Conservation (phyloP, 2,329 filamentous ascomycete species). For the Trichoderma sp. region DNA sequence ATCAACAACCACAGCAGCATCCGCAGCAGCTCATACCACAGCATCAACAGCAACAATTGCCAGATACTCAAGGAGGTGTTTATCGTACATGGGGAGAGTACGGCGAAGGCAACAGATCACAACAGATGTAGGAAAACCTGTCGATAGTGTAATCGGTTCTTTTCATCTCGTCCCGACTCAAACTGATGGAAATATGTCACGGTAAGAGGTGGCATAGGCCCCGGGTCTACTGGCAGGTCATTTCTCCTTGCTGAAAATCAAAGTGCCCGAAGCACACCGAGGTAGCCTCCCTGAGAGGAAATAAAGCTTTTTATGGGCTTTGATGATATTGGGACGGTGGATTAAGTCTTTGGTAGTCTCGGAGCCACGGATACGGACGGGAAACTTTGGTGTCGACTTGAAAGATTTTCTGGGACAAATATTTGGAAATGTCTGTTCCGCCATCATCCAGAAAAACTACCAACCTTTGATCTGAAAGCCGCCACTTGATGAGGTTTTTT, state of each 20-base stretch:
- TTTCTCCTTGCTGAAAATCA: not conserved
- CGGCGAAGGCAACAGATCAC: not conserved
- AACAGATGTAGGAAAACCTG: constrained; percentile 1
- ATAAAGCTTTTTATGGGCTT: not conserved
- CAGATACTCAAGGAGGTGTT: constrained; percentile 39
- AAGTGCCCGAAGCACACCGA: not conserved
- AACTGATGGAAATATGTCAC: not conserved
- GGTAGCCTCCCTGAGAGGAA: not conserved
- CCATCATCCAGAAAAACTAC: not conserved
- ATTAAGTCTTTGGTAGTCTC: not conserved
- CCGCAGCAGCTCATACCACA: constrained; percentile 10
- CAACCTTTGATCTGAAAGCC: not conserved
- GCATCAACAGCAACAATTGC: constrained; percentile 23
- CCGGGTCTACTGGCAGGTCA: not conserved
- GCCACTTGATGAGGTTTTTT: not conserved
- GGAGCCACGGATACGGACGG: not conserved
- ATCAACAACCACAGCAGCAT: constrained; percentile 21
- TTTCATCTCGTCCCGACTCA: not conserved
- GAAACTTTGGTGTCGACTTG: not conserved
- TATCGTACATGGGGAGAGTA: constrained; percentile 10
- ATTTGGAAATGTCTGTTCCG: not conserved
- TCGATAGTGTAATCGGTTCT: not conserved
- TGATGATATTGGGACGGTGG: not conserved
- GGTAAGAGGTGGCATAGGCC: not conserved
- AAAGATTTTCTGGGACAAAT: not conserved